phyloP scores from a whole-genome alignment of 2,329 filamentous ascomycete genomes.

The Trichoderma sp. region DNA sequence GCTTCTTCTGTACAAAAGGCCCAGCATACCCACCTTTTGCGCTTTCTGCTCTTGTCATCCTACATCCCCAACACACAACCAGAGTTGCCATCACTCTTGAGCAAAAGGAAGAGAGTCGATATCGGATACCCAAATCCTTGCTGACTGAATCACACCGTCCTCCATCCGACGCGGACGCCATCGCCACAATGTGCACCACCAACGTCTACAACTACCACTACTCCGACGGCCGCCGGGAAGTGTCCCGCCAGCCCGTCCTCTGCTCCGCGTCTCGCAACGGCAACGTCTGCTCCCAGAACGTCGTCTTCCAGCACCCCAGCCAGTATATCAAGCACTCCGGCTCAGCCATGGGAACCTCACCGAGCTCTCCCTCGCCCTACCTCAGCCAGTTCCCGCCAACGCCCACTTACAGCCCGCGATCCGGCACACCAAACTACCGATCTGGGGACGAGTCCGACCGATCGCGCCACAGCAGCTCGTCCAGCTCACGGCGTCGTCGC shows the following conservation, averaged over 20 bases:
- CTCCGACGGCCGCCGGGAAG: constrained; percentile 46
- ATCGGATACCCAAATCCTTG: neutral
- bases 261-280: constrained; percentile 45
- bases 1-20: constrained; percentile 18
- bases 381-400: constrained; percentile 44
- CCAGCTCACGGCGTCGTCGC: constrained; percentile 38
- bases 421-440: constrained; percentile 38
- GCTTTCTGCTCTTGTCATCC: constrained; percentile 6
- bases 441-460: constrained; percentile 44
- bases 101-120: neutral
- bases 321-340: constrained; percentile 41
- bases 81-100: constrained; percentile 3
- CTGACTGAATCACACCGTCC: neutral
- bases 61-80: constrained; percentile 10
- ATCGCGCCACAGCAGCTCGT: constrained; percentile 38
- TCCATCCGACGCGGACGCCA: neutral
- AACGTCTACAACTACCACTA: constrained; percentile 50
- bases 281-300: constrained; percentile 46
- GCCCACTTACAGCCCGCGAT: constrained; percentile 40
- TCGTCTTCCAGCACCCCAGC: constrained; percentile 45
- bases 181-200: constrained; percentile 53
- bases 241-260: constrained; percentile 39
- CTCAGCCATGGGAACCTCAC: constrained; percentile 34
- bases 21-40: constrained; percentile 9
- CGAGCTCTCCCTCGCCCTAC: constrained; percentile 36